Evolutionary conservation across 352 stramenopile genomes (phyloP), one percentile per base, ranked within the genome.

Genomic region (Labyrinthula sp.): DNA sequence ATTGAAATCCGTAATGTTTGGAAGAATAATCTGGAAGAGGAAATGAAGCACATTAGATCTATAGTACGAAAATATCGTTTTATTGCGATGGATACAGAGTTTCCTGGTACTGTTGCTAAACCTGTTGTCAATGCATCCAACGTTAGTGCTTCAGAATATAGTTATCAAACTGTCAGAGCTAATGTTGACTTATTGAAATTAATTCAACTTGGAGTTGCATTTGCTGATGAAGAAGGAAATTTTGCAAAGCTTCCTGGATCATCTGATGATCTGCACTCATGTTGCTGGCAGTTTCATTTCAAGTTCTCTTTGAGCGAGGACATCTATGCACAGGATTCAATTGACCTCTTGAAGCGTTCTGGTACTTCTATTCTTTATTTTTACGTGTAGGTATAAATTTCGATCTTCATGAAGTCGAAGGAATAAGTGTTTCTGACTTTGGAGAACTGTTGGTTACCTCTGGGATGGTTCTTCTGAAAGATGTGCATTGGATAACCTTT

Each of bases 251-350:
- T 82, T 40, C n/a, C n/a, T n/a, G n/a, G 12, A 33, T 33, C 12
- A 12, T 12, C 12, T 12, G 28, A 12, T 33, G 28, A 12, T 12
- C 28, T 12, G n/a, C n/a, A n/a, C n/a, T 82, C 89, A 67, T 83
- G 81, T 2, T 92, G 89, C 57, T 99, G 82, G 82, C 89, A 99
- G 67, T 97, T 99, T 69, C 97, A 99, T 70, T 97, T 99, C 67
- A 85, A 91, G 63, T 99, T 97, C 59, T 85, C 74, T 54, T 59
- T 98, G 4, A 68, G 77, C 45, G 84, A 94, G 55, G 89, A 99
- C 69, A 96, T 97, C 79, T 97, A 95, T 71, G 87, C 88, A 21
- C 84, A 96, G 59, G 88, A 96, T 65, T 94, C 79, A 30, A 97
- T 99, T 60, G 84, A 97, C 62, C 76, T 97, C 40, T 66, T 99